phyloP scores from a whole-genome alignment of 805 yeast species.

The Wickerhamiella bombiphila region DNA sequence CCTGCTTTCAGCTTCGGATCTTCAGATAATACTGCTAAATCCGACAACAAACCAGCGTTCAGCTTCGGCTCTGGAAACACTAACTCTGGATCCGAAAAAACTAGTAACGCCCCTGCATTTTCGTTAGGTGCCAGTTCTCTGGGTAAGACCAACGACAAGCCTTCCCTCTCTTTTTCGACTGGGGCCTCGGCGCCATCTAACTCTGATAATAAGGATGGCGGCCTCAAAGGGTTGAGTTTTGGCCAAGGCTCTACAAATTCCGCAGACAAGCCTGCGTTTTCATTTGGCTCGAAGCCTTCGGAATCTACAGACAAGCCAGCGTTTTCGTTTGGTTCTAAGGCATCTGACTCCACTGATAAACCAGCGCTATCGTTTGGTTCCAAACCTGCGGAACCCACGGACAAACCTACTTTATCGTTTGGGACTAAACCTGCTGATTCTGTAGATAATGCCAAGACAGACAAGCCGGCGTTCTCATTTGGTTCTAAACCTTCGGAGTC shows the following conservation, averaged over 20 bases:
- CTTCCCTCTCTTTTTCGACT: no score
- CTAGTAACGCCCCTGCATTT: no score
- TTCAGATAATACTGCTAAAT: constrained; percentile 3
- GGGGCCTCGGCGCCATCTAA: no score
- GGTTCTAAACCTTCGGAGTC: neutral
- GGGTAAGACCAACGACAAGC: no score
- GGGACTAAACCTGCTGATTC: constrained; percentile 13
- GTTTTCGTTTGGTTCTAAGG: constrained; percentile 2
- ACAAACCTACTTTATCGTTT: constrained; percentile 17
- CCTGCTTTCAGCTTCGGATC: constrained; percentile 2
- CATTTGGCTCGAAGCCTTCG: neutral
- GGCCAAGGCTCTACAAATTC: no score
- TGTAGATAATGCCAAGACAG: no score
- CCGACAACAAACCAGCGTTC: constrained; percentile 10
- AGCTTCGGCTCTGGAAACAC: constrained; percentile 8
- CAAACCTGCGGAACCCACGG: constrained; percentile 6
- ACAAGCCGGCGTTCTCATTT: neutral
- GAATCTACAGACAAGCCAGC: constrained; percentile 2
- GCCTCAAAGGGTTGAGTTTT: no score
- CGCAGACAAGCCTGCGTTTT: neutral
- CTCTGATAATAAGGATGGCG: no score
- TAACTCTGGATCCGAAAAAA: no score
- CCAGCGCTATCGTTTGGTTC: constrained; percentile 11
- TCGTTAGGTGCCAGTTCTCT: no score
- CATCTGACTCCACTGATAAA: constrained; percentile 6